Conservation (phyloP, 345 rosid species). For the Passiflora organensis region DNA sequence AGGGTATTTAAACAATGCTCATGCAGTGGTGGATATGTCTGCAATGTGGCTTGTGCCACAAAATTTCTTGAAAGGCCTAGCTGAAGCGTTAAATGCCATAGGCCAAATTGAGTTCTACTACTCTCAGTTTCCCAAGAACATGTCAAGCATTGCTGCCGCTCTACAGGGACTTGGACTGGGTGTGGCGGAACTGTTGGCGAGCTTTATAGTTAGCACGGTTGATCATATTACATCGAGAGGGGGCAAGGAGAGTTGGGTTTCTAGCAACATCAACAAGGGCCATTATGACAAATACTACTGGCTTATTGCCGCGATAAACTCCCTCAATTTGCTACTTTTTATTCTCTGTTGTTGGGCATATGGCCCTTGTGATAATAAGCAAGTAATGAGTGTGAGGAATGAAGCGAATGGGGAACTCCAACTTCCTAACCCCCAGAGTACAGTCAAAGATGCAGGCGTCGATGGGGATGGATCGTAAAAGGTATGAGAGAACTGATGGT, state of each 20-base stretch:
- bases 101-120: slow-evolving; percentile 49
- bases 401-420: no score
- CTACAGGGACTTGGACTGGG: slow-evolving; percentile 16
- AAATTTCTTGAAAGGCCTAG: slow-evolving; percentile 30
- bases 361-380: slow-evolving; percentile 52
- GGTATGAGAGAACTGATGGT: neutral
- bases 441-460: slow-evolving; percentile 15
- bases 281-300: slow-evolving; percentile 54
- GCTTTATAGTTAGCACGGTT: slow-evolving; percentile 31
- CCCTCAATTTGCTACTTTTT: slow-evolving; percentile 53
- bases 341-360: slow-evolving; percentile 64
- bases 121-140: slow-evolving; percentile 45
- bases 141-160: slow-evolving; percentile 43
- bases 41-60: slow-evolving; percentile 45
- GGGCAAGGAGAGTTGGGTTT: slow-evolving; percentile 44
- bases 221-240: slow-evolving; percentile 19
- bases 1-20: slow-evolving; percentile 23
- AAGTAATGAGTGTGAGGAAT: slow-evolving; percentile 27
- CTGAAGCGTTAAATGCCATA: slow-evolving; percentile 41
- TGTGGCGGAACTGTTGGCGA: slow-evolving; percentile 35
- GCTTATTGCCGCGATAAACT: slow-evolving; percentile 33
- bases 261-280: slow-evolving; percentile 38
- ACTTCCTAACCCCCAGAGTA: neutral
- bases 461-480: slow-evolving; percentile 3
- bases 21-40: slow-evolving; percentile 33